phyloP scores from a whole-genome alignment of 805 yeast genomes.

The Sugiyamaella smithiae region DNA sequence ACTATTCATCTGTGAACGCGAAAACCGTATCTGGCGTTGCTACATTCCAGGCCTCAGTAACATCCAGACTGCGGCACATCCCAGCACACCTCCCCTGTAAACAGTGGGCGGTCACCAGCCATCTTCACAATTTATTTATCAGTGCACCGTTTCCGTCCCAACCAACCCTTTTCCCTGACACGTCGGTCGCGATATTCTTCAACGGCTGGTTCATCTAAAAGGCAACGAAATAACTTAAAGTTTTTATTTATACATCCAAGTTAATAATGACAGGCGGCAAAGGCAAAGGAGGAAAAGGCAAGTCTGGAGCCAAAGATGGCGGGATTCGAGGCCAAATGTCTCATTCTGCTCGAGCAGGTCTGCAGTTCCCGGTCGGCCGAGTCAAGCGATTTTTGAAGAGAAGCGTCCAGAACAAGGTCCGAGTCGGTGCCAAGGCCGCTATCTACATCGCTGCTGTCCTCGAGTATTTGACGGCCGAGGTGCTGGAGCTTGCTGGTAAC shows the following conservation, averaged over 20 bases:
- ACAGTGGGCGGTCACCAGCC: constrained; percentile 7
- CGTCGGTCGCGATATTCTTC: constrained; percentile 5
- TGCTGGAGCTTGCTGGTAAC: constrained; percentile 95
- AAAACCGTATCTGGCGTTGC: too few relatives aligned
- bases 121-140: constrained; percentile 2
- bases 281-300: constrained; percentile 96
- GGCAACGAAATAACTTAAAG: not conserved
- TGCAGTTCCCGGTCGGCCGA: constrained; percentile 96
- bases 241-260: too few relatives aligned
- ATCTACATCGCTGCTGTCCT: constrained; percentile 93
- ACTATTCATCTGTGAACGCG: too few relatives aligned
- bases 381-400: constrained; percentile 92
- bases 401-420: constrained; percentile 76
- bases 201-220: not conserved
- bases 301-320: constrained; percentile 77
- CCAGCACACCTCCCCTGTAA: not conserved
- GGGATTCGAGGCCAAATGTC: constrained; percentile 61
- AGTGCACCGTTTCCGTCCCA: constrained; percentile 9
- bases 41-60: not conserved
- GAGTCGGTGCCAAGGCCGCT: constrained; percentile 89
- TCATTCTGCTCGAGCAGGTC: constrained; percentile 91
- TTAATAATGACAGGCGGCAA: constrained; percentile 88
- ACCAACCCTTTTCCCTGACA: constrained; percentile 9
- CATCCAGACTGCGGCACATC: constrained; percentile 3
- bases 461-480: constrained; percentile 96